These are phyloP conservation scores for Adiantum capillusveneris DNA, from an alignment of 75 land plant species.

Conservation along the genomic window DNA sequence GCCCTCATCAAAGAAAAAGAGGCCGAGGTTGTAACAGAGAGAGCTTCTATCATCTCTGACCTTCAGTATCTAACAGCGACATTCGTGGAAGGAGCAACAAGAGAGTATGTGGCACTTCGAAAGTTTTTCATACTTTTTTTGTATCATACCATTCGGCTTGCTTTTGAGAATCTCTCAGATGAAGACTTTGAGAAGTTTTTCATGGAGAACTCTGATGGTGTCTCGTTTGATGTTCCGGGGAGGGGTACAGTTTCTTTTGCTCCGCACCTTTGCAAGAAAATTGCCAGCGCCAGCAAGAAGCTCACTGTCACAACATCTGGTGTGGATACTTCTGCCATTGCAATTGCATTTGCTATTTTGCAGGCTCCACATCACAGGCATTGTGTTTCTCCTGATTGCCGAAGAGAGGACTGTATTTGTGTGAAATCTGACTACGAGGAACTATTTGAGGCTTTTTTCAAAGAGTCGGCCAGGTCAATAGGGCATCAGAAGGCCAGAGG, in stretches of 20 bases:
- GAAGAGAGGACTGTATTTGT: constrained; percentile 5
- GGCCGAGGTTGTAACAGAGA: background rate
- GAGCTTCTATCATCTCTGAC: background rate
- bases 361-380: background rate
- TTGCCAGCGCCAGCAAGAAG: background rate
- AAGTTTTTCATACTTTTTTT: constrained; percentile 1
- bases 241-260: background rate
- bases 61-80: background rate
- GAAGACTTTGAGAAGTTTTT: constrained; percentile 3
- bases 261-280: background rate
- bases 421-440: constrained; percentile 5
- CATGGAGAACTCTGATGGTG: background rate
- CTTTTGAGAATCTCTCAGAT: background rate
- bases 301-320: background rate
- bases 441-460: background rate
- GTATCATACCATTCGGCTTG: background rate
- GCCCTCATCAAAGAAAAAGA: constrained; percentile 3
- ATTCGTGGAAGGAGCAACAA: constrained; percentile 1
- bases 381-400: background rate
- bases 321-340: constrained; percentile 1
- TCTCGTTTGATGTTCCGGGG: background rate
- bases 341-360: constrained; percentile 3
- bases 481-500: constrained; percentile 3
- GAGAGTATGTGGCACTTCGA: constrained; percentile 1
- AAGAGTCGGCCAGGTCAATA: background rate